Percentiles rank a stretch among this genome's conserved stretches.
Evolutionary conservation across 495 filamentous ascomycete species (phyloP).

Genomic region (Aspergillus homomorphus): DNA sequence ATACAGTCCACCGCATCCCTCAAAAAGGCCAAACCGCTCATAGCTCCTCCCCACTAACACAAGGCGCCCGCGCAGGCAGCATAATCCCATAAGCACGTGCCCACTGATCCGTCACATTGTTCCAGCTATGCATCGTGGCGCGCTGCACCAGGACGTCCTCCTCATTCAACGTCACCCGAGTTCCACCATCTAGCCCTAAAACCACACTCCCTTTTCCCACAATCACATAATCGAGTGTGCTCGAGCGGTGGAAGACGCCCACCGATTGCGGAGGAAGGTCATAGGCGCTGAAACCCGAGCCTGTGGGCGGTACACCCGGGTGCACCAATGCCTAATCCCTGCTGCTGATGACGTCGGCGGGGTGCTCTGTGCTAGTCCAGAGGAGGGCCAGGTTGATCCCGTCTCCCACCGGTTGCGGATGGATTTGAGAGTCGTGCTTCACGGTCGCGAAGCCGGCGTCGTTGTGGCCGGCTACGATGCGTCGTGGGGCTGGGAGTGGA

Average conservation of each 20-base stretch:
- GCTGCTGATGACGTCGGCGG: too few relatives aligned
- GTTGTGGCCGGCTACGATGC: too few relatives aligned
- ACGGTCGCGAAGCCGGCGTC: too few relatives aligned
- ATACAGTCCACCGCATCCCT: background rate
- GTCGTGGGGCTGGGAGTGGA: too few relatives aligned
- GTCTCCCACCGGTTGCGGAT: too few relatives aligned
- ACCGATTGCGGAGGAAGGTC: conserved; percentile 2
- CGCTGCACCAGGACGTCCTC: conserved; percentile 5
- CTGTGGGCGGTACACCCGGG: too few relatives aligned
- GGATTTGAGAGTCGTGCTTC: too few relatives aligned
- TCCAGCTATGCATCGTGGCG: conserved; percentile 12
- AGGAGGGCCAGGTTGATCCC: too few relatives aligned
- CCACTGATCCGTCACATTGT: conserved; percentile 6
- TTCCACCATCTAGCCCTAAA: background rate
- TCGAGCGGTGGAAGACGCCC: conserved; percentile 8
- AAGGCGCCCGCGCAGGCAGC: background rate
- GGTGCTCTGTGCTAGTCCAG: too few relatives aligned
- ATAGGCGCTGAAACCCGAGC: background rate
- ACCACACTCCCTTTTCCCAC: conserved; percentile 1
- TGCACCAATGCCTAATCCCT: too few relatives aligned
- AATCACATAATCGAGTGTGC: conserved; percentile 8
- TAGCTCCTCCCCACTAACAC: background rate
- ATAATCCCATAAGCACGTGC: background rate
- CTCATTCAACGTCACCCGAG: background rate
- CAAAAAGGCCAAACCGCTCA: background rate